These are phyloP conservation scores for Aspergillus tubingensis DNA, from an alignment of 2,329 filamentous ascomycete species.

Conservation along the genomic window DNA sequence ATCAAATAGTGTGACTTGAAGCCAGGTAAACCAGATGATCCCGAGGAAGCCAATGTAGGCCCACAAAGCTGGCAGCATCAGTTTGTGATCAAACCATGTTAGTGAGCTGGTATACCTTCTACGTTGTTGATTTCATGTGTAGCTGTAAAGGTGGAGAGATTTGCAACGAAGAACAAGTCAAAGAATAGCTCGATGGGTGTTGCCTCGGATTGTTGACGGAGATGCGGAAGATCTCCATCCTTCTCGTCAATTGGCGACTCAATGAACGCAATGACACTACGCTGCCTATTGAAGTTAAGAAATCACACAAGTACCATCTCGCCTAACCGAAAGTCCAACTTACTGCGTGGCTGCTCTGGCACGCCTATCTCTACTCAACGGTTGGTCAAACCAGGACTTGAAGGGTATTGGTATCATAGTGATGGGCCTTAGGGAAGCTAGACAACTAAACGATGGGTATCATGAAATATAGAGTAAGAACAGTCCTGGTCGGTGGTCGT, in stretches of 20 bases:
- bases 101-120: conserved; percentile 31
- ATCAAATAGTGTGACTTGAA: conserved; percentile 65
- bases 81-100: not conserved
- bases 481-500: not conserved
- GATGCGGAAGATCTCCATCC: conserved; percentile 29
- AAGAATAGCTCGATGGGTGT: conserved; percentile 61
- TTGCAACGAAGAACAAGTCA: conserved; percentile 65
- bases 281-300: conserved; percentile 12
- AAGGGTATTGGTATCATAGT: conserved; percentile 33
- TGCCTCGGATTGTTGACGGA: conserved; percentile 51
- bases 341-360: conserved; percentile 21
- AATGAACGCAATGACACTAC: conserved; percentile 34
- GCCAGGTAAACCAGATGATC: conserved; percentile 70
- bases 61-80: conserved; percentile 37
- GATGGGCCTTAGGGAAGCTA: conserved; percentile 8
- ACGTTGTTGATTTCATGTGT: conserved; percentile 57
- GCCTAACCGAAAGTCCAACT: conserved; percentile 16
- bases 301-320: conserved; percentile 7
- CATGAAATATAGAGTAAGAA: conserved; percentile 10
- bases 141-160: conserved; percentile 63
- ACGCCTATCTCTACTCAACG: conserved; percentile 21
- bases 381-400: conserved; percentile 33
- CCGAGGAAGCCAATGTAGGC: conserved; percentile 58
- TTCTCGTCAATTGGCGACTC: conserved; percentile 36
- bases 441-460: conserved; percentile 17